Percentiles rank a stretch among this genome's conserved stretches.
These are phyloP conservation scores for Pichia cactophila DNA, from an alignment of 1,139 yeast genomes.

Conservation along the genomic window DNA sequence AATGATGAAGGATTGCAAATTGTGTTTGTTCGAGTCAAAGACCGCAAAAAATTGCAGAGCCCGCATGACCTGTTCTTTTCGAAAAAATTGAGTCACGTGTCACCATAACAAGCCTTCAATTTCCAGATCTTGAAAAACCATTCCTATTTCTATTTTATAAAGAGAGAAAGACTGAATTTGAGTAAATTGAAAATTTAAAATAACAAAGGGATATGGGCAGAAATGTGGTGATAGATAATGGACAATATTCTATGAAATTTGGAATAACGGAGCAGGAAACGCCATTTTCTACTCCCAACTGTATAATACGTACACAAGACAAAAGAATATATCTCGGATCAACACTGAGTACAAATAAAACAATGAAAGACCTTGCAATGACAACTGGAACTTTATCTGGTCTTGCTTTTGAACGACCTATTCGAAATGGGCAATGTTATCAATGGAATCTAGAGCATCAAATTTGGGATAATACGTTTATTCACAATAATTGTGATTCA, in stretches of 20 bases:
- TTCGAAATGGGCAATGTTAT: constrained; percentile 78
- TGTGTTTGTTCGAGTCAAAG: not conserved
- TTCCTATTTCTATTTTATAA: too few species aligned
- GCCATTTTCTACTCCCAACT: constrained; percentile 57
- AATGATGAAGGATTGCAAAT: not conserved
- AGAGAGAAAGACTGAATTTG: too few species aligned
- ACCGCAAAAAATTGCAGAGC: not conserved
- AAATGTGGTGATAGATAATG: constrained; percentile 66
- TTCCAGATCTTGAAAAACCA: too few species aligned
- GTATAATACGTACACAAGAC: constrained; percentile 69
- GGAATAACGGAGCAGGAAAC: constrained; percentile 43
- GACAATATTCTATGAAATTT: constrained; percentile 74
- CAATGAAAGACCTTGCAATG: constrained; percentile 48
- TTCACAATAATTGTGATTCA: constrained; percentile 28
- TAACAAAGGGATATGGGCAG: constrained; percentile 2
- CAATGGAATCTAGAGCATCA: constrained; percentile 91
- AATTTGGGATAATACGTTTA: constrained; percentile 82
- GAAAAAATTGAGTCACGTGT: not conserved
- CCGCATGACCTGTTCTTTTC: not conserved
- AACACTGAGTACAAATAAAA: constrained; percentile 37
- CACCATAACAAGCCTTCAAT: too few species aligned
- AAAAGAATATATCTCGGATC: constrained; percentile 71
- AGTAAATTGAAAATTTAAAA: too few species aligned
- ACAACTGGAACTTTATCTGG: constrained; percentile 38
- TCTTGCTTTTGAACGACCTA: constrained; percentile 69